Base-by-base conservation (phyloP, 805 yeast genomes). In the Suhomyces faveliae region DNA sequence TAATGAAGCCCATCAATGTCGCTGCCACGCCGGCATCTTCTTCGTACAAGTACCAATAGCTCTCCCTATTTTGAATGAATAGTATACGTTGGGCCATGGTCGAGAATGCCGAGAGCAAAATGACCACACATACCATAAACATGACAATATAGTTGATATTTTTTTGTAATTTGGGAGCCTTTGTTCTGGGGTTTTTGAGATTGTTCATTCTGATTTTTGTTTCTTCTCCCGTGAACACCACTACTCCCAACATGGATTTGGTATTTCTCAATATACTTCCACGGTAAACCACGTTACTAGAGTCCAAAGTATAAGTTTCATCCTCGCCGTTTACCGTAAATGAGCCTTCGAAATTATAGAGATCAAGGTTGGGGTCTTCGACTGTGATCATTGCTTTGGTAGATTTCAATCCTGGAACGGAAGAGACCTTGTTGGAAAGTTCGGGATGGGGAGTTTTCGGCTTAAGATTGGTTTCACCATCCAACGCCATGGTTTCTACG, bases 201-300 rank as follows among this genome's bases (percentile, higher is more conserved):
- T 97, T 92, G 68, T 94, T 95, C 96, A 90, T 89, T 66, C 98
- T 80, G 46, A 94, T 89, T 60, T 94, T 94, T 7, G 97, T 80
- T 67, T 94, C 99, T 67, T 89, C 97, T 50, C 99, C 99, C 0
- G 96, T 84, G 74, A 89, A 95, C 0, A 91, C 74, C 3, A 89
- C 97, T 54, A 92, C 61, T 0, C 97, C 99, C 20, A 88, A 60
- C 3, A 83, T 76, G 12, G 79, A 73, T 9, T 77, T 77, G 0
- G 99, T 94, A 64, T 94, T 94, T 64, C 99, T 80, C 35, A 94
- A 66, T 33, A 90, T 81, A 44, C 95, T 84, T 2, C 99, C 99
- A 62, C 99, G 77, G 63, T 92, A 94, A 1, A 88, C 70, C n/a
- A 95, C 80, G 60, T 92, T 87, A 25, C 86, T 91, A 13, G 89